Base-by-base conservation (phyloP, 306 rosid species). In the Lathyrus oleraceus region DNA sequence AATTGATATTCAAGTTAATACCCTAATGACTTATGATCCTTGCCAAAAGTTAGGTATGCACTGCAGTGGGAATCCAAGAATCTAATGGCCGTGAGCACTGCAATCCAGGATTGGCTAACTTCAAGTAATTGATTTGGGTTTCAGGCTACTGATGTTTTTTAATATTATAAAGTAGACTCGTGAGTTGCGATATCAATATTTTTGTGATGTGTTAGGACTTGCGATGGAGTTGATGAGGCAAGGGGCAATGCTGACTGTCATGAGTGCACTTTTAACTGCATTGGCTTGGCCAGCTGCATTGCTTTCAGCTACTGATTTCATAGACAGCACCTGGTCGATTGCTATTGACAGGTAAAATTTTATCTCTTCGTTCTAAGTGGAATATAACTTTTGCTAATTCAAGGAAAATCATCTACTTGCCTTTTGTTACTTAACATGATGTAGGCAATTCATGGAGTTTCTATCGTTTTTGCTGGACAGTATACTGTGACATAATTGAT, bases 51-150 rank as follows among this genome's bases (percentile, higher is more conserved):
- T 77, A 85, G 93, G 88, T 85, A 87, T 77, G 85, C 74, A 20
- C 79, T 87, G 59, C 78, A 70, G 79, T 88, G 90, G 88, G 87
- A 83, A 74, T 85, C 87, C 54, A 73, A 88, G 85, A 73, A 83
- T 79, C 66, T 85, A 67, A 48, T 79, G 74, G 82, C 90, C 57
- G 83, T 88, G 78, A 85, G 85, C 87, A 77, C 88, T 68, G 86
- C 89, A 67, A 79, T 85, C 70, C 88, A 77, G 76, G 88, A 87
- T 65, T 83, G 88, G 89, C 85, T 85, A 69, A 85, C 86, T 64
- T 86, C 91, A 76, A 71, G 91, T 83, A 83, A 73, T 76, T 73
- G 32, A 40, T 74, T 69, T 79, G 38, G 59, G 25, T 70, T 69
- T 67, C 38, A 40, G 60, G 68, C 48, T 74, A 36, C 57, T 40